These are phyloP conservation scores for Mortierella alpina DNA, from an alignment of 192 early-diverging fungal species.

Conservation along the genomic window DNA sequence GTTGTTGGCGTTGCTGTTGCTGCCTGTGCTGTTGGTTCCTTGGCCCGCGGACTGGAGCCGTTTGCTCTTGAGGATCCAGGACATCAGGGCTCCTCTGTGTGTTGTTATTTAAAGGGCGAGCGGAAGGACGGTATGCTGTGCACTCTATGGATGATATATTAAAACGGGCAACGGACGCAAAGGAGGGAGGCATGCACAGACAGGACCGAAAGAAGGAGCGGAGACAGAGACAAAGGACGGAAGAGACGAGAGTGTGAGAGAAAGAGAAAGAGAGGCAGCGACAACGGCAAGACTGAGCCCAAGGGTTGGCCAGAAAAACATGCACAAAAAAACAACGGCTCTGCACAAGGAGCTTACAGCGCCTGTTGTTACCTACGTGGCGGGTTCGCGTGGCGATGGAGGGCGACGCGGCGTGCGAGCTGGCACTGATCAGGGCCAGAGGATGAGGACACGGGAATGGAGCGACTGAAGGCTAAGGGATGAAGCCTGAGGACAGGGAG, in stretches of 20 bases:
- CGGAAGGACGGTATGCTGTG: constrained; percentile 12
- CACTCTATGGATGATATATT: background rate
- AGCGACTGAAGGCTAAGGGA: background rate
- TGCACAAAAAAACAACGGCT: too few species aligned
- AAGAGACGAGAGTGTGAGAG: background rate
- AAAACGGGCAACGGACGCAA: background rate
- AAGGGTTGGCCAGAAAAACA: too few species aligned
- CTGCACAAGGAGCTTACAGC: too few species aligned
- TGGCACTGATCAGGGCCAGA: too few species aligned
- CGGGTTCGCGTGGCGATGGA: too few species aligned
- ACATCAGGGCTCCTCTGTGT: constrained; percentile 26
- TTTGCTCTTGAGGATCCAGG: constrained; percentile 56
- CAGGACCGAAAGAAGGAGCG: background rate
- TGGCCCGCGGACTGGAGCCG: constrained; percentile 48
- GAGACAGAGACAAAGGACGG: background rate
- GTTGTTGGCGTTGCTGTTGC: constrained; percentile 16
- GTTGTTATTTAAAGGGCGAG: background rate
- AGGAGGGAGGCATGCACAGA: background rate
- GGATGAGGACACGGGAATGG: background rate
- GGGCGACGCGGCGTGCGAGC: too few species aligned
- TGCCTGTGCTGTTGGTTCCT: constrained; percentile 23
- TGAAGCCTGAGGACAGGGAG: background rate
- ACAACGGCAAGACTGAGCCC: background rate
- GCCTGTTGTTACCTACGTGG: too few species aligned
- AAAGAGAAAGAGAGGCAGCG: background rate